phyloP scores from a whole-genome alignment of 2,329 filamentous ascomycete genomes.

The Aspergillus transmontanensis region DNA sequence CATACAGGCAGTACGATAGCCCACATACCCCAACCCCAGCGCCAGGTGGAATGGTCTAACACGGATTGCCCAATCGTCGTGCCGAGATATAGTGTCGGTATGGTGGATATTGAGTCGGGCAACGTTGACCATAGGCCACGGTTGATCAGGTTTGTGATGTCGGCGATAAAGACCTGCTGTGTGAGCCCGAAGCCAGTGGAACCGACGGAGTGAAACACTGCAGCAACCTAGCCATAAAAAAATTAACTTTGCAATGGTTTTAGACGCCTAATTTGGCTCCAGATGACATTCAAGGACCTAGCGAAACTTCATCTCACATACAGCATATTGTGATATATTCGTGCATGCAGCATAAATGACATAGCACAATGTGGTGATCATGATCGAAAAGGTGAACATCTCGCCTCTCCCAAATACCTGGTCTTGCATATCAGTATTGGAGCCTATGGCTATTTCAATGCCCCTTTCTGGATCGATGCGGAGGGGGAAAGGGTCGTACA shows the following conservation, averaged over 20 bases:
- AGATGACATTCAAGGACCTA: too few species aligned
- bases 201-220: slow-evolving; percentile 63
- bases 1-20: slow-evolving; percentile 42
- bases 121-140: slow-evolving; percentile 61
- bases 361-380: slow-evolving; percentile 61
- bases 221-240: slow-evolving; percentile 40
- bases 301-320: slow-evolving; percentile 4
- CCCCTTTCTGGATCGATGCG: fast-evolving
- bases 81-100: slow-evolving; percentile 57
- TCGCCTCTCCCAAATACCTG: slow-evolving; percentile 63
- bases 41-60: slow-evolving; percentile 42
- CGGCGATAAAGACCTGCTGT: slow-evolving; percentile 67
- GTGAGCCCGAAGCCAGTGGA: slow-evolving; percentile 62
- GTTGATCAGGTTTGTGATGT: slow-evolving; percentile 62
- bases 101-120: slow-evolving; percentile 59
- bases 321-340: slow-evolving; percentile 46
- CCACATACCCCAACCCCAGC: slow-evolving; percentile 49
- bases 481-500: slow-evolving; percentile 7
- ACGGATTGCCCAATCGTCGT: slow-evolving; percentile 43
- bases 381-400: slow-evolving; percentile 57
- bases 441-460: neutral
- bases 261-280: too few species aligned
- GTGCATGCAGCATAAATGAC: slow-evolving; percentile 59
- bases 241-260: neutral
- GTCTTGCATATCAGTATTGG: neutral